Conservation (phyloP, 1,284 basidiomycete genomes). For the Puccinia triticina region DNA sequence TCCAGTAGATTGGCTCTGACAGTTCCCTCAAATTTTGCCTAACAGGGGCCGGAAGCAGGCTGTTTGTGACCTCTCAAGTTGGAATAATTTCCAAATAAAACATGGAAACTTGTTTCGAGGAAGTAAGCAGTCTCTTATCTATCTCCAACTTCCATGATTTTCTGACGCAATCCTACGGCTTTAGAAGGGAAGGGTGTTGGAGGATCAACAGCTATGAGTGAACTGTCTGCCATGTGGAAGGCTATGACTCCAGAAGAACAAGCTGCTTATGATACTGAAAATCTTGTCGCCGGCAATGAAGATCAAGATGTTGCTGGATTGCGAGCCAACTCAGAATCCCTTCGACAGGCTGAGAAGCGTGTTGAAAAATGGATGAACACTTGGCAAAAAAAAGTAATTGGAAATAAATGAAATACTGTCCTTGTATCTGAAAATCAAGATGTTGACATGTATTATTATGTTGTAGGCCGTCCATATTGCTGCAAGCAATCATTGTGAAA, state of each 20-base stretch:
- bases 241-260: neutral
- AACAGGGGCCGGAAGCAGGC: neutral
- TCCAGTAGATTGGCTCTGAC: neutral
- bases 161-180: neutral
- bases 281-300: neutral
- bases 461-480: slow-evolving; percentile 5
- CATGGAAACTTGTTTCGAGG: neutral
- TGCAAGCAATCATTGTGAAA: slow-evolving; percentile 15
- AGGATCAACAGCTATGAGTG: neutral
- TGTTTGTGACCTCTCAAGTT: neutral
- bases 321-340: neutral
- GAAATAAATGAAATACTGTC: neutral
- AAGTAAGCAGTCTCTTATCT: neutral
- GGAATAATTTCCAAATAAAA: slow-evolving; percentile 7
- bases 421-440: too few species aligned
- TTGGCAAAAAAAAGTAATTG: slow-evolving; percentile 10
- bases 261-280: neutral
- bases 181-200: slow-evolving; percentile 15
- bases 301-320: neutral
- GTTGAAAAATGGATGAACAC: slow-evolving; percentile 13
- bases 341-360: neutral
- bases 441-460: neutral
- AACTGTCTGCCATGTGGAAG: neutral
- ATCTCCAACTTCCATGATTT: neutral
- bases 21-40: neutral